These are phyloP conservation scores for Cytospora mali DNA, from an alignment of 2,329 filamentous ascomycete species.

Conservation along the genomic window DNA sequence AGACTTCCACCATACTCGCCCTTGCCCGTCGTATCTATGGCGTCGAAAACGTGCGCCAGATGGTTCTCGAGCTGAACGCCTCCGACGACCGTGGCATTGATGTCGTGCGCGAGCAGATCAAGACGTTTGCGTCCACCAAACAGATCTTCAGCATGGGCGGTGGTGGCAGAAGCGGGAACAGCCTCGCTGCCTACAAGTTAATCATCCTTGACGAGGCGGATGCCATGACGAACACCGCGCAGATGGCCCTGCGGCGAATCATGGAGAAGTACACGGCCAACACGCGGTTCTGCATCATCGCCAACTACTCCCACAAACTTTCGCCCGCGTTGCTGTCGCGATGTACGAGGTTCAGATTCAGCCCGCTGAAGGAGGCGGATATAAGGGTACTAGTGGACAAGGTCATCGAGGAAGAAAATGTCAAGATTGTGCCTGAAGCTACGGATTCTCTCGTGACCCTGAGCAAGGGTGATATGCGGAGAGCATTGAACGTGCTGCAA, in stretches of 20 bases:
- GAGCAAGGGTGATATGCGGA: conserved; percentile 94
- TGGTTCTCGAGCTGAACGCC: conserved; percentile 97
- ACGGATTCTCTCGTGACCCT: conserved; percentile 81
- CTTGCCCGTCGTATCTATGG: conserved; percentile 94
- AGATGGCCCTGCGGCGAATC: conserved; percentile 94
- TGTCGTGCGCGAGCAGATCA: conserved; percentile 97
- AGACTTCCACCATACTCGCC: conserved; percentile 94
- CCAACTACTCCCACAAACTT: conserved; percentile 98
- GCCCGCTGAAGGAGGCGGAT: conserved; percentile 84
- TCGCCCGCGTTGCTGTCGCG: conserved; percentile 89
- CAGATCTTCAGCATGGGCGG: conserved; percentile 82
- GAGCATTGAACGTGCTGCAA: conserved; percentile 92
- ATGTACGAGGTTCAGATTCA: conserved; percentile 94
- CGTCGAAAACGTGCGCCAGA: conserved; percentile 88
- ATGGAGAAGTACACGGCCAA: conserved; percentile 99
- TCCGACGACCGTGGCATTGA: conserved; percentile 98
- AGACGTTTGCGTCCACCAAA: conserved; percentile 97
- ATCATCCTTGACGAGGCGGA: conserved; percentile 99
- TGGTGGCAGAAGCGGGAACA: conserved; percentile 45
- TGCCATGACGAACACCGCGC: conserved; percentile 97
- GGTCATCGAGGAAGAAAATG: conserved; percentile 83
- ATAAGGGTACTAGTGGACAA: conserved; percentile 84
- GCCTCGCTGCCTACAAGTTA: conserved; percentile 82
- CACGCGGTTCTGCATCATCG: conserved; percentile 96
- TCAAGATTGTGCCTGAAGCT: conserved; percentile 81